phyloP scores from a whole-genome alignment of 1,284 basidiomycete genomes.

The Ustilago esculenta region DNA sequence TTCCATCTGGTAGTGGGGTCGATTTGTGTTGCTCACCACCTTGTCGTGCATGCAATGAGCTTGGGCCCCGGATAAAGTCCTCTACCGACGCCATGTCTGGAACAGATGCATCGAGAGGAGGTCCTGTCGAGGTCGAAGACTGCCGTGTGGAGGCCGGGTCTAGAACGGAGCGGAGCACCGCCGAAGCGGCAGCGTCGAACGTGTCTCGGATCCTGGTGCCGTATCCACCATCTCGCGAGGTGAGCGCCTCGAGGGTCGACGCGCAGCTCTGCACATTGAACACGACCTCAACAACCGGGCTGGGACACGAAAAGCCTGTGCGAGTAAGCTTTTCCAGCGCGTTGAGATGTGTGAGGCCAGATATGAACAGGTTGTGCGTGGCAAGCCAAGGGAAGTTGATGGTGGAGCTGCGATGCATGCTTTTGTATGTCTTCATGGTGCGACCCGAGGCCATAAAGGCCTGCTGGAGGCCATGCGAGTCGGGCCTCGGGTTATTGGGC shows the following conservation, averaged over 20 bases:
- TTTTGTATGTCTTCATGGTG: slow-evolving; percentile 47
- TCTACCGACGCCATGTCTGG: slow-evolving; percentile 13
- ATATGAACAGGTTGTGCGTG: slow-evolving; percentile 47
- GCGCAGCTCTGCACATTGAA: slow-evolving; percentile 50
- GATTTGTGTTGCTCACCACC: not conserved
- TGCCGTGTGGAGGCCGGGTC: slow-evolving; percentile 13
- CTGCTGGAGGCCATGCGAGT: slow-evolving; percentile 32
- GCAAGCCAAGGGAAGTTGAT: slow-evolving; percentile 50
- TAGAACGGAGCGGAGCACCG: slow-evolving; percentile 29
- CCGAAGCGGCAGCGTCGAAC: slow-evolving; percentile 39
- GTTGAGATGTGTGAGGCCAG: slow-evolving; percentile 45
- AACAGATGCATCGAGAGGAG: not conserved
- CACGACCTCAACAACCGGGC: slow-evolving; percentile 41
- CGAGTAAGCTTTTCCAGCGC: slow-evolving; percentile 41
- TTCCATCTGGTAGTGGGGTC: not conserved
- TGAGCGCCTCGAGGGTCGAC: slow-evolving; percentile 42
- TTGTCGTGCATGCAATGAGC: not conserved
- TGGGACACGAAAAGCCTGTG: slow-evolving; percentile 18
- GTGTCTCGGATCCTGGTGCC: slow-evolving; percentile 32
- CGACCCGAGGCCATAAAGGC: slow-evolving; percentile 40
- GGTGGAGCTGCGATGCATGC: slow-evolving; percentile 38
- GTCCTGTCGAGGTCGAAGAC: not conserved
- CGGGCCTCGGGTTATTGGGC: slow-evolving; percentile 41
- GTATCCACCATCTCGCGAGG: slow-evolving; percentile 38
- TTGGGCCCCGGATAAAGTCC: slow-evolving; percentile 15